Conservation (phyloP, 257 asterid genomes). For the Petrea volubilis region DNA sequence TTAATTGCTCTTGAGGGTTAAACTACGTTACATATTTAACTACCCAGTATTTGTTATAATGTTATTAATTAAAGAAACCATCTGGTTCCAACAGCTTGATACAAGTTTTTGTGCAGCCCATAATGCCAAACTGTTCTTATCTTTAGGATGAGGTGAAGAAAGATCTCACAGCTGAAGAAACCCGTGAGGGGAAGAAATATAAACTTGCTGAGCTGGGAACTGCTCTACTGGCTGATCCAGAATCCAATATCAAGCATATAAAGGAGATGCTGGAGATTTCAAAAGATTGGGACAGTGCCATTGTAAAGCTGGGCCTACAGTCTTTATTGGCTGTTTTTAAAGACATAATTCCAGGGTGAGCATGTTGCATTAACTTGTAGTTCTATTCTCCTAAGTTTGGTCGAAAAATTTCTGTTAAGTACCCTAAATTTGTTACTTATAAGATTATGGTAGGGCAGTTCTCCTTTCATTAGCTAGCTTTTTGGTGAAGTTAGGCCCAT, state of each 20-base stretch:
- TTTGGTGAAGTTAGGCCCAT: too few species aligned
- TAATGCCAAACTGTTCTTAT: not conserved
- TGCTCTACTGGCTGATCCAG: conserved; percentile 82
- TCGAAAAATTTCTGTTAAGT: not conserved
- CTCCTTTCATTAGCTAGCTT: too few species aligned
- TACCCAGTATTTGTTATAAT: not conserved
- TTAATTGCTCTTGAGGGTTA: not conserved
- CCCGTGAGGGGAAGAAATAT: conserved; percentile 63
- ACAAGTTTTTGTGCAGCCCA: not conserved
- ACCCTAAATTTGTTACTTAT: too few species aligned
- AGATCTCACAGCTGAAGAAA: conserved; percentile 81
- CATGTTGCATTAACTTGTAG: conserved; percentile 15
- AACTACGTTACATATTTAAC: conserved; percentile 8
- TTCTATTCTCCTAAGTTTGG: conserved; percentile 4
- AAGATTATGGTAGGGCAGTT: too few species aligned
- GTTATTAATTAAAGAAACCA: not conserved
- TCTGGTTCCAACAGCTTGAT: not conserved
- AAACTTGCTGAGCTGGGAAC: conserved; percentile 96
- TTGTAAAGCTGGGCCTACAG: conserved; percentile 68
- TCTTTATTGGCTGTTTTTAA: conserved; percentile 94
- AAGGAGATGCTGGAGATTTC: conserved; percentile 88
- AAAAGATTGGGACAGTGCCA: conserved; percentile 58
- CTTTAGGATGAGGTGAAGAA: conserved; percentile 78
- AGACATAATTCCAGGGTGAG: conserved; percentile 96
- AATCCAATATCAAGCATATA: conserved; percentile 70